Evolutionary conservation across 2,329 filamentous ascomycete genomes (phyloP), one percentile per base, ranked within the genome.

Genomic region (Alternaria sp.): DNA sequence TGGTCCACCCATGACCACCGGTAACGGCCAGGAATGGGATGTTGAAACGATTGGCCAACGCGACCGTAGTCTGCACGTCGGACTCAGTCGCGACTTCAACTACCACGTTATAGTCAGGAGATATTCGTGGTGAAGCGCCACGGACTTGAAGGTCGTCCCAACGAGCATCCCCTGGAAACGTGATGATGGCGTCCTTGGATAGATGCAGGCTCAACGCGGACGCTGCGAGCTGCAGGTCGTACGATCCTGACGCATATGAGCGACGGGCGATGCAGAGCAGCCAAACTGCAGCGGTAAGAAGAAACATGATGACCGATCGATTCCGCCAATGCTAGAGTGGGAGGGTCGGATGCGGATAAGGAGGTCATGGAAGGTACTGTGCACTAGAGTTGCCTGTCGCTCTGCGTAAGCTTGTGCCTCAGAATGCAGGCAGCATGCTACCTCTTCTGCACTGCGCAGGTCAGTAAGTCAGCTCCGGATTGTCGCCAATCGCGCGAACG

Each of bases 21-120:
- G 77, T 76, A 1, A 75, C 75, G 14, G 75, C 78, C 4, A 82
- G 70, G 46, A 82, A 81, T 0, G 79, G 73, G n/a, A 81, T 72
- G 7, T 74, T 66, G 41, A 63, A 59, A n/a, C 51, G 55, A 56
- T 60, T 63, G 6, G 71, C 70, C 10, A 62, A 55, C 1, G 49
- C 15, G 0, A 72, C 61, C 2, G 60, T 68, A 4, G 25, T 47
- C 26, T 69, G 60, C 10, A 74, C 70, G 44, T 72, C 71, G 2
- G 54, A 23, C 41, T 71, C 69, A 1, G 66, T 69, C 1, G 65
- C 71, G 5, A 66, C 63, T 49, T 72, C 62, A 7, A 72, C 57
- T 3, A 73, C 53, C 10, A 67, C 61, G 18, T 55, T 64, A 49
- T 71, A 72, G 3, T 62, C 33, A 0, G 71, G 69, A 8, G 59